Evolutionary conservation across 2,329 filamentous ascomycete species (phyloP), one percentile per base, ranked within the genome.

Genomic region (Zymoseptoria passerinii): DNA sequence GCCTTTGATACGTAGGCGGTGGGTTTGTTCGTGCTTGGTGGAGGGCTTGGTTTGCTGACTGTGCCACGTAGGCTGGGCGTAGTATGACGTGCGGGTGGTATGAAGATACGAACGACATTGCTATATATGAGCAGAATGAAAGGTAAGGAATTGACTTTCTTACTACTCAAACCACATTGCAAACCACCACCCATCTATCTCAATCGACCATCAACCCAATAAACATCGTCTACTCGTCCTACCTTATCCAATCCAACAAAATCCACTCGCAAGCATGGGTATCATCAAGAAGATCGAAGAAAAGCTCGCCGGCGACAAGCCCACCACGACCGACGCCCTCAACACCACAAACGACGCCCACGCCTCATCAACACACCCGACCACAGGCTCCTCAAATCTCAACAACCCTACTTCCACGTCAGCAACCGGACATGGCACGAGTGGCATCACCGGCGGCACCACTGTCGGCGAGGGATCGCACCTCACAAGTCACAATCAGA

Each of bases 261-360:
- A 20, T 18, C 49, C 4, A 20, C 49, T 27, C 18, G 51, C 52
- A 58, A 53, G 18, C 56, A 64, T 64, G 62, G 59, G 62, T 53
- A 28, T 62, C 44, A 53, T 64, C 28, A 50, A 55, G 53, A 64
- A 64, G 27, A 57, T 64, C 35, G 60, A 64, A 58, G 57, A 64
- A 19, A 64, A 64, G 62, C 60, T 60, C 28, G 60, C 58, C 27
- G 55, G 61, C 59, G 59, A 57, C 49, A 63, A 63, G 52, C 28
- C 19, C 4, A 20, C 23, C 49, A 20, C 49, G 6, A 50, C 19
- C 49, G 49, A 50, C 49, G 23, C 13, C 19, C 5, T 50, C 35
- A 50, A 20, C 19, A 50, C 13, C 19, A 50, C 49, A 50, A 13
- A 10, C 49, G 19, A 50, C 23, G 49, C 19, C 49, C 49, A 50